phyloP scores from a whole-genome alignment of 2,329 filamentous ascomycete species.

The Pseudomassariella vexata region DNA sequence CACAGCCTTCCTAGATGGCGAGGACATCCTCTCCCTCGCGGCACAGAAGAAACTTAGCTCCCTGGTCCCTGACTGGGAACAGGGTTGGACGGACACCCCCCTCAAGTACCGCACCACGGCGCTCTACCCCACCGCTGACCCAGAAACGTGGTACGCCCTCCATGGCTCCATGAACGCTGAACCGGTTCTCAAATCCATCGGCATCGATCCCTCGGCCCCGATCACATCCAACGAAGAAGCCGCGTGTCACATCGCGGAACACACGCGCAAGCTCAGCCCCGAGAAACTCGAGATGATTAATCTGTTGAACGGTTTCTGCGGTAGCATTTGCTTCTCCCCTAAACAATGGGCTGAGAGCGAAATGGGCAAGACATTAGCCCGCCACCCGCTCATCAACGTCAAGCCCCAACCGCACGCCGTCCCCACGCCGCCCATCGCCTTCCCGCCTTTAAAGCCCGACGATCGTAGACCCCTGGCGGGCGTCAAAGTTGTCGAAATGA shows the following conservation, averaged over 20 bases:
- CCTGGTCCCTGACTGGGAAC: conserved; percentile 30
- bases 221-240: conserved; percentile 21
- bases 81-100: conserved; percentile 27
- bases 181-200: conserved; percentile 37
- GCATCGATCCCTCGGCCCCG: conserved; percentile 27
- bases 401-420: conserved; percentile 25
- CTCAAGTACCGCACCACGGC: conserved; percentile 34
- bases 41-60: conserved; percentile 22
- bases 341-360: conserved; percentile 34
- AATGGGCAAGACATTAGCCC: conserved; percentile 35
- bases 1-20: conserved; percentile 30
- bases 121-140: conserved; percentile 41
- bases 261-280: conserved; percentile 25
- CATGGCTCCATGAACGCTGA: conserved; percentile 42
- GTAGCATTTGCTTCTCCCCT: conserved; percentile 37
- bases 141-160: conserved; percentile 41
- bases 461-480: conserved; percentile 35
- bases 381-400: conserved; percentile 36
- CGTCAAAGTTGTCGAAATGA: conserved; percentile 44
- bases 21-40: conserved; percentile 21
- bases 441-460: conserved; percentile 19
- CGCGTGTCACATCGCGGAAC: conserved; percentile 23
- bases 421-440: conserved; percentile 25
- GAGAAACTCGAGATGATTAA: conserved; percentile 37
- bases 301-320: conserved; percentile 33